A percentile compares a stretch with the other conserved stretches of the same genome.
Conservation (phyloP, 2,329 filamentous ascomycete genomes). For the Alternaria sp. region DNA sequence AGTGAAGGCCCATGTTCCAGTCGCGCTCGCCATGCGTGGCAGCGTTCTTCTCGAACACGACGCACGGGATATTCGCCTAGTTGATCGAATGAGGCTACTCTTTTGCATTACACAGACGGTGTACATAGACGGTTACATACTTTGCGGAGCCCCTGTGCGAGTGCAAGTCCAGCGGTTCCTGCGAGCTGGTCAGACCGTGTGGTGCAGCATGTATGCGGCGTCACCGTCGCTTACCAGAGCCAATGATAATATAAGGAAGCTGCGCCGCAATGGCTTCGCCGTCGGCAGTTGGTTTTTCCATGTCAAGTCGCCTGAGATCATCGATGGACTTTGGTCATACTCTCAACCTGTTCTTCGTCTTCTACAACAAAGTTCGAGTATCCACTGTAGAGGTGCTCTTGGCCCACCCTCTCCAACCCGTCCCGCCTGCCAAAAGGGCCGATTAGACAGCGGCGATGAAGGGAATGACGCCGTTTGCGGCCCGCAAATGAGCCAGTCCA, state of each 20-base stretch:
- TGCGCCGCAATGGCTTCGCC: background rate
- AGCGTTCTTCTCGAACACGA: conserved; percentile 63
- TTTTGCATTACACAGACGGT: background rate
- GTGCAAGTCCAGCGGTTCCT: conserved; percentile 46
- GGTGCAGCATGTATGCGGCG: background rate
- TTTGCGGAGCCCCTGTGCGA: conserved; percentile 47
- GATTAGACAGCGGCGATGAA: background rate
- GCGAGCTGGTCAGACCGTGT: conserved; percentile 13
- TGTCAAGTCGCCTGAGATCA: background rate
- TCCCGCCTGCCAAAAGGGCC: background rate
- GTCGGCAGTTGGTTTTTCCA: background rate
- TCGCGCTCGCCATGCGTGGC: conserved; percentile 58
- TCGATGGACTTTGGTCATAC: background rate
- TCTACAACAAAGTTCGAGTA: background rate
- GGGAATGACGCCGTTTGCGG: background rate
- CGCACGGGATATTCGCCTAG: conserved; percentile 52
- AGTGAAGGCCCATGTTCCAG: conserved; percentile 70
- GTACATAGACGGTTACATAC: conserved; percentile 19
- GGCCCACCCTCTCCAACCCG: background rate
- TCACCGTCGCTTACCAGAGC: conserved; percentile 35
- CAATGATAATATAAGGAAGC: conserved; percentile 39
- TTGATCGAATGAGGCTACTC: background rate
- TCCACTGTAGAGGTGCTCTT: background rate
- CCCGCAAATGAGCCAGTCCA: background rate
- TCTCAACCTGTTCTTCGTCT: background rate